Percentiles rank a stretch among this genome's conserved stretches.
Evolutionary conservation across 2,329 filamentous ascomycete species (phyloP).

Genomic region (Apiospora marii): DNA sequence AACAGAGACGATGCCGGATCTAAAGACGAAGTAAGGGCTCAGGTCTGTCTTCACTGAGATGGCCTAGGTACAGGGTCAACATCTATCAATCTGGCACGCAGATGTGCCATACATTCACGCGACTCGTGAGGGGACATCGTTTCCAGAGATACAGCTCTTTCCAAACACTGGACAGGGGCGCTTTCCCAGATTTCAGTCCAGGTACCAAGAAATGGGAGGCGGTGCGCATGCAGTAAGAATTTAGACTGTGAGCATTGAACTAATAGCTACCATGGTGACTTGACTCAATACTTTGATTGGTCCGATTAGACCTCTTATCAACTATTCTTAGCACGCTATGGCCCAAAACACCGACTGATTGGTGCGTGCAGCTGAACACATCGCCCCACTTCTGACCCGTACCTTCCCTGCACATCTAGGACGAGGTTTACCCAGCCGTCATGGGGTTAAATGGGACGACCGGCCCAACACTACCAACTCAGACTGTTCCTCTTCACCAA

Average conservation of each 20-base stretch:
- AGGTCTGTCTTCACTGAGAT: too few species aligned
- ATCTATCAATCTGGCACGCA: too few species aligned
- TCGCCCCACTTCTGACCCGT: neutral
- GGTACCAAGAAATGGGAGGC: neutral
- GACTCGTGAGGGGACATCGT: too few species aligned
- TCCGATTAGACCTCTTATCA: neutral
- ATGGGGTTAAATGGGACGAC: too few species aligned
- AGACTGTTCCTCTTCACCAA: neutral
- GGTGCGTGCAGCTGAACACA: neutral
- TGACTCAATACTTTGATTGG: neutral
- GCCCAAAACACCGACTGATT: neutral
- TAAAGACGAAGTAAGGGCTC: too few species aligned
- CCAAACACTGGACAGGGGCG: too few species aligned
- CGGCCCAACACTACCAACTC: too few species aligned
- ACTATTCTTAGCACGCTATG: neutral
- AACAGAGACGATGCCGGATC: too few species aligned
- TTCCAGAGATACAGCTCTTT: neutral
- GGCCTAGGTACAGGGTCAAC: too few species aligned
- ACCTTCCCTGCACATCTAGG: neutral
- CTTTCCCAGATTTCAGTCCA: neutral
- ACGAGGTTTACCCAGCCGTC: neutral
- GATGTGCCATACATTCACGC: too few species aligned
- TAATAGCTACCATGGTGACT: neutral
- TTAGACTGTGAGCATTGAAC: neutral
- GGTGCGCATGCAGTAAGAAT: slow-evolving; percentile 16